phyloP scores from a whole-genome alignment of 495 filamentous ascomycete species.

The Trypethelium eluteriae region DNA sequence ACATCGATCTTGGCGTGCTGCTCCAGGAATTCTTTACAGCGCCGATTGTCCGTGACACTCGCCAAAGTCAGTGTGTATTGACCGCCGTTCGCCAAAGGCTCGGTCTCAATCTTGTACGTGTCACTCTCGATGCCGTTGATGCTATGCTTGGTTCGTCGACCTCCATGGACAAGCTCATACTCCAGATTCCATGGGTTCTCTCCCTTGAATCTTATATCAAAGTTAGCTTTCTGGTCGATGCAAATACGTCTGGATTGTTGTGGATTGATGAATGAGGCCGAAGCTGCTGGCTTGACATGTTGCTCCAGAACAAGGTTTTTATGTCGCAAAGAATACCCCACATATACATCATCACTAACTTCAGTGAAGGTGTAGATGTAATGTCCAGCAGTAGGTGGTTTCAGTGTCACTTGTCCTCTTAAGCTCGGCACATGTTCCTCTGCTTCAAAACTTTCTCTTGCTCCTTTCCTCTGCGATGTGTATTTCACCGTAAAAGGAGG shows the following conservation, averaged over 20 bases:
- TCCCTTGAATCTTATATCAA: constrained; percentile 66
- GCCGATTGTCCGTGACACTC: constrained; percentile 74
- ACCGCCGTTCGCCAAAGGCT: constrained; percentile 65
- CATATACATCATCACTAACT: constrained; percentile 76
- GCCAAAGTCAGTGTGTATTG: constrained; percentile 78
- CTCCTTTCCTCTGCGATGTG: constrained; percentile 54
- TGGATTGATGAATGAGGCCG: constrained; percentile 59
- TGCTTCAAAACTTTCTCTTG: constrained; percentile 44
- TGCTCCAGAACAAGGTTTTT: constrained; percentile 62
- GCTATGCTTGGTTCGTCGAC: constrained; percentile 64
- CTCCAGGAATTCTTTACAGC: constrained; percentile 75
- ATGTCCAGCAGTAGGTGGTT: constrained; percentile 70
- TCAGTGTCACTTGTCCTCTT: constrained; percentile 72
- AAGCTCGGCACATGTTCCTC: constrained; percentile 52
- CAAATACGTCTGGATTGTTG: constrained; percentile 55
- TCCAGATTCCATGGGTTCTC: constrained; percentile 82
- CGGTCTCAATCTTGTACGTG: constrained; percentile 62
- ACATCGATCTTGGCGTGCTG: constrained; percentile 77
- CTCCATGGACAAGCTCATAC: constrained; percentile 88
- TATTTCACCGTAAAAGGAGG: constrained; percentile 79
- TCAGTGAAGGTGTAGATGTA: constrained; percentile 78
- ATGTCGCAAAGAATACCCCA: constrained; percentile 45
- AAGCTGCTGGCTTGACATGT: constrained; percentile 84
- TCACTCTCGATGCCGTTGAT: constrained; percentile 54
- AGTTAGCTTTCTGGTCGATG: constrained; percentile 67